Percentiles rank a stretch among this genome's conserved stretches.
These are phyloP conservation scores for Corylus heterophylla DNA, from an alignment of 306 rosid genomes.

Conservation along the genomic window DNA sequence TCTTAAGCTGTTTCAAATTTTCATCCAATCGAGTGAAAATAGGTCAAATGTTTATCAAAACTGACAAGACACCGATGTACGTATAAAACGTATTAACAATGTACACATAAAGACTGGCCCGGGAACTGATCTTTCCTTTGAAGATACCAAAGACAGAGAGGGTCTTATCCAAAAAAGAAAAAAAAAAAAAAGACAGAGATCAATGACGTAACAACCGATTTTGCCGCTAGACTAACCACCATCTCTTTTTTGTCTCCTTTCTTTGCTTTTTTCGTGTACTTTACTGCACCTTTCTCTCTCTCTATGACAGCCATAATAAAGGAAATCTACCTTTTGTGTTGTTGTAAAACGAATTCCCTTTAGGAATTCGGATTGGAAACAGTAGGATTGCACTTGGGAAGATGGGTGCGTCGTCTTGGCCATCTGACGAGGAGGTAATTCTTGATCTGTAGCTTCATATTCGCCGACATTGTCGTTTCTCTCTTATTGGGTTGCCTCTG, in stretches of 20 bases:
- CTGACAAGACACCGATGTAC: no score
- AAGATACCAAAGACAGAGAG: no score
- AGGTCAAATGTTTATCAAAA: no score
- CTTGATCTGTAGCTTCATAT: slow-evolving; percentile 10
- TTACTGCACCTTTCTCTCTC: neutral
- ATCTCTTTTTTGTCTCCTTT: neutral
- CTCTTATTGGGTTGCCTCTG: neutral
- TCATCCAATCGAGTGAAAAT: no score
- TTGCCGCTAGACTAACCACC: slow-evolving; percentile 16
- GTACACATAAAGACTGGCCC: no score
- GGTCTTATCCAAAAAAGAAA: no score
- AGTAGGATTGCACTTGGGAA: neutral
- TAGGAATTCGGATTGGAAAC: neutral
- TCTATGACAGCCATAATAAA: neutral
- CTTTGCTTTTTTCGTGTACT: neutral
- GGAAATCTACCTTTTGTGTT: neutral
- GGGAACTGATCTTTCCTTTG: no score
- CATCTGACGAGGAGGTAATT: slow-evolving; percentile 66
- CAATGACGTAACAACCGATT: slow-evolving; percentile 13
- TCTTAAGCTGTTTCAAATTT: no score
- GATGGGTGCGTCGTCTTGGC: slow-evolving; percentile 66
- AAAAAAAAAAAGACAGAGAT: no score
- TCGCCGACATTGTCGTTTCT: neutral
- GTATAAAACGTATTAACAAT: no score
- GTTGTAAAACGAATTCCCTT: neutral